Evolutionary conservation across 495 filamentous ascomycete species (phyloP).

Genomic region (Aspergillus indologenus): DNA sequence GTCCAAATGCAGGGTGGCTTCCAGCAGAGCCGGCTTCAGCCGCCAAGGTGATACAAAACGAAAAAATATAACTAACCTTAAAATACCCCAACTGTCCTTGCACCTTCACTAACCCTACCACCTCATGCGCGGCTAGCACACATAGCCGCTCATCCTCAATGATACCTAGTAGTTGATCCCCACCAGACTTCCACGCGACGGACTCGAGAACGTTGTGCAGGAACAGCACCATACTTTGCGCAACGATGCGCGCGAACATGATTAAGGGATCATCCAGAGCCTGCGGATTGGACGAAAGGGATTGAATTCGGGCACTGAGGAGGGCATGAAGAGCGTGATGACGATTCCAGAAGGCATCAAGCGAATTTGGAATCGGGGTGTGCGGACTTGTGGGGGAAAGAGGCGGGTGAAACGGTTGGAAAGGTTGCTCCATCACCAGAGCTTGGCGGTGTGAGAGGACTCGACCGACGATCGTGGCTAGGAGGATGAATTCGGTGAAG

Average conservation of each 20-base stretch:
- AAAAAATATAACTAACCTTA: conserved; percentile 13
- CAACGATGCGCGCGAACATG: conserved; percentile 40
- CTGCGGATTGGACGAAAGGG: conserved; percentile 21
- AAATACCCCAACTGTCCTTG: conserved; percentile 24
- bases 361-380: neutral
- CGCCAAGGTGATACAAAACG: too few species aligned
- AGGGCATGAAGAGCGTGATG: conserved; percentile 50
- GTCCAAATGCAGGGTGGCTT: too few species aligned
- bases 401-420: neutral
- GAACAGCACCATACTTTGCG: conserved; percentile 40
- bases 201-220: conserved; percentile 25
- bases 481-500: conserved; percentile 46
- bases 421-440: conserved; percentile 23
- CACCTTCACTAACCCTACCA: conserved; percentile 22
- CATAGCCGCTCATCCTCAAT: conserved; percentile 25
- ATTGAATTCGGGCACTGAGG: conserved; percentile 34
- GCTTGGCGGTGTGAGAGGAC: conserved; percentile 43
- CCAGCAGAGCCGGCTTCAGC: too few species aligned
- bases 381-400: neutral
- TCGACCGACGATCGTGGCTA: conserved; percentile 48
- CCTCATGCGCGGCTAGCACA: conserved; percentile 22
- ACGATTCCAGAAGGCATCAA: conserved; percentile 42
- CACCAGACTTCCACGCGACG: conserved; percentile 21
- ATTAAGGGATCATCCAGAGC: conserved; percentile 43
- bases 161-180: conserved; percentile 22